Conservation (phyloP, 805 yeast species). For the Kuraishia capsulata region DNA sequence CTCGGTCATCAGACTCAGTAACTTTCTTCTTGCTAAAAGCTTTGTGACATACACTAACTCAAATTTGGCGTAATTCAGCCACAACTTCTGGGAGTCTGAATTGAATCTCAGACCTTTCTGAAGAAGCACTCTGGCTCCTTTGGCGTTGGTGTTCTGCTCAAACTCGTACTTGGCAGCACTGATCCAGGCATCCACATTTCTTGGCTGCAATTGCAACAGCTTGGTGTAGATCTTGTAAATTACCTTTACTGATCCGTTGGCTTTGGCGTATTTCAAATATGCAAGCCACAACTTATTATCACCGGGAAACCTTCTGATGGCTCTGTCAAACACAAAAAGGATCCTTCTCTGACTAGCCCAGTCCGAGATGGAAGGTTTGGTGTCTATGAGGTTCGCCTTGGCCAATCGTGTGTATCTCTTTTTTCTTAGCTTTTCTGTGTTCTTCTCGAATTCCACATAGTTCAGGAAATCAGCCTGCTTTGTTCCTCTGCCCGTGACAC, state of each 20-base stretch:
- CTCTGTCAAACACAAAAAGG: conserved; percentile 75
- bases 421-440: conserved; percentile 67
- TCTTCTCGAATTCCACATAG: conserved; percentile 73
- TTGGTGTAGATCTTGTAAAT: conserved; percentile 71
- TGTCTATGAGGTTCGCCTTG: conserved; percentile 45
- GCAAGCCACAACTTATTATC: conserved; percentile 72
- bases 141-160: conserved; percentile 79
- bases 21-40: conserved; percentile 72
- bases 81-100: conserved; percentile 57
- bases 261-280: conserved; percentile 61
- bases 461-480: conserved; percentile 66
- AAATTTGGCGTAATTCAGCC: conserved; percentile 82
- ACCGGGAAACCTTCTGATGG: conserved; percentile 69
- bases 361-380: conserved; percentile 63
- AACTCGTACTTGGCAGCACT: conserved; percentile 92
- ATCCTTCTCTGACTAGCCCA: conserved; percentile 83
- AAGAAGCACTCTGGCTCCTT: conserved; percentile 78
- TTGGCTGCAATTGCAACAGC: conserved; percentile 82
- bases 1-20: conserved; percentile 70
- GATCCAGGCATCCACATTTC: conserved; percentile 84
- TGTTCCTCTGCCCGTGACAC: conserved; percentile 77
- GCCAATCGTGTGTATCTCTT: conserved; percentile 61
- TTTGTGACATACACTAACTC: conserved; percentile 83
- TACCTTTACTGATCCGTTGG: conserved; percentile 58
- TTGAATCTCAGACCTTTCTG: conserved; percentile 84